phyloP scores from a whole-genome alignment of 345 rosid genomes.

The Dipteronia dyeriana region DNA sequence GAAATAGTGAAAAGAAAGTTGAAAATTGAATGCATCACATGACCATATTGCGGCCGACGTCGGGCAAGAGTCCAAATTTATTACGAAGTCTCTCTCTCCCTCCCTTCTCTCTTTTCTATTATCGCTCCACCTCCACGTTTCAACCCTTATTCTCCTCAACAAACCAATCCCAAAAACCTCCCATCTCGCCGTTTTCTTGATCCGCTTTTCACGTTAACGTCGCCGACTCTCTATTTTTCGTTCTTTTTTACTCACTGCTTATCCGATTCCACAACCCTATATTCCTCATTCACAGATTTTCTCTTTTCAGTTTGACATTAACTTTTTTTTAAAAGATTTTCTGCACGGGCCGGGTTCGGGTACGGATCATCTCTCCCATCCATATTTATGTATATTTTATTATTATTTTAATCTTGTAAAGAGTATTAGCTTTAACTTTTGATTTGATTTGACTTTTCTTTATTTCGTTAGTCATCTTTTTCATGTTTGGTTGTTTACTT shows the following conservation, averaged over 20 bases:
- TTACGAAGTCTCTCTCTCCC: neutral
- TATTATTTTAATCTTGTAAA: neutral
- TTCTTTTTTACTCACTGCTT: neutral
- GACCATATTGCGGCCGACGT: neutral
- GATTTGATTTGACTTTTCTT: neutral
- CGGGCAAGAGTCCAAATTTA: neutral
- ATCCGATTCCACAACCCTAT: neutral
- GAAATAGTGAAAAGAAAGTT: too few relatives aligned
- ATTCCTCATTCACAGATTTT: neutral
- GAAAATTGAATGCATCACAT: too few relatives aligned
- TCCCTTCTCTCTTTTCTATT: too few relatives aligned
- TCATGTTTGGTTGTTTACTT: neutral
- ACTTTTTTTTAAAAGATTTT: neutral
- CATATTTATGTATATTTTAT: neutral
- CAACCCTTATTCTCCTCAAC: neutral
- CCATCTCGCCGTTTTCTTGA: neutral
- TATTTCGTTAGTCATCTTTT: neutral
- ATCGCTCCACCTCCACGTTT: neutral
- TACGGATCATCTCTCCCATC: neutral
- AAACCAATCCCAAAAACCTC: too few relatives aligned
- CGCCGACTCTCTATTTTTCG: neutral
- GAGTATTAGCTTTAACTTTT: neutral
- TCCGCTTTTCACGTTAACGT: neutral
- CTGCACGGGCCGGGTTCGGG: neutral
- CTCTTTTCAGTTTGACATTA: too few relatives aligned